A percentile compares a stretch with the other conserved stretches of the same genome.
These are phyloP conservation scores for Apiospora saccharicola DNA, from an alignment of 2,329 filamentous ascomycete species.

Conservation along the genomic window DNA sequence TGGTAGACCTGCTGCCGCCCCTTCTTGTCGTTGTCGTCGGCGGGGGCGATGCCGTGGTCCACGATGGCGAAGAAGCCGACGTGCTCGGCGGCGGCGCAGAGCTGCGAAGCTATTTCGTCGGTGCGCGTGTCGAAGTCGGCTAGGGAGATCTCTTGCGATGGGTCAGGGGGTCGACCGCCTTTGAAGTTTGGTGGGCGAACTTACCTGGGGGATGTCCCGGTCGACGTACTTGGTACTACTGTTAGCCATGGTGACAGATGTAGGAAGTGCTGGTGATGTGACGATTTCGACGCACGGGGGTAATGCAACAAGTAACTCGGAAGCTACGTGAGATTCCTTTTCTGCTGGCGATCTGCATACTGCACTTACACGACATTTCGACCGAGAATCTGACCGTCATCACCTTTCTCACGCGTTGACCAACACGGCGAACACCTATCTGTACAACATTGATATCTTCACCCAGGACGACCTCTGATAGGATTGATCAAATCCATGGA, in stretches of 20 bases:
- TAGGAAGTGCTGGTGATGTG: background rate
- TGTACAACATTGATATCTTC: background rate
- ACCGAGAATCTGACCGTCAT: too few relatives aligned
- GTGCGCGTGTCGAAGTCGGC: constrained; percentile 57
- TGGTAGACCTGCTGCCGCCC: constrained; percentile 47
- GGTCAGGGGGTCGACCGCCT: too few relatives aligned
- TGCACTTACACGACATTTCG: too few relatives aligned
- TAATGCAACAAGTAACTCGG: background rate
- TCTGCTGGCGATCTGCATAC: too few relatives aligned
- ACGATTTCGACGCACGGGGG: background rate
- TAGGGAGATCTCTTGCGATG: constrained; percentile 52
- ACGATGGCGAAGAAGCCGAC: constrained; percentile 63
- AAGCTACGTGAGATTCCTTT: background rate
- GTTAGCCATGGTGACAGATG: background rate
- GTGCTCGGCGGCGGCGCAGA: constrained; percentile 60
- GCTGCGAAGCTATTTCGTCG: constrained; percentile 57
- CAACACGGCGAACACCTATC: background rate
- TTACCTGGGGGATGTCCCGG: background rate
- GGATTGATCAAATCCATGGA: background rate
- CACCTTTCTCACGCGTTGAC: too few relatives aligned
- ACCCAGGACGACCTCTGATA: background rate
- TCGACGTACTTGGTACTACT: background rate
- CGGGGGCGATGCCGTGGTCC: constrained; percentile 56
- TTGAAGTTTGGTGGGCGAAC: too few relatives aligned
- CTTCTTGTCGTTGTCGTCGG: constrained; percentile 42